Base-by-base conservation (phyloP, 495 filamentous ascomycete genomes). In the Neurospora sp. region DNA sequence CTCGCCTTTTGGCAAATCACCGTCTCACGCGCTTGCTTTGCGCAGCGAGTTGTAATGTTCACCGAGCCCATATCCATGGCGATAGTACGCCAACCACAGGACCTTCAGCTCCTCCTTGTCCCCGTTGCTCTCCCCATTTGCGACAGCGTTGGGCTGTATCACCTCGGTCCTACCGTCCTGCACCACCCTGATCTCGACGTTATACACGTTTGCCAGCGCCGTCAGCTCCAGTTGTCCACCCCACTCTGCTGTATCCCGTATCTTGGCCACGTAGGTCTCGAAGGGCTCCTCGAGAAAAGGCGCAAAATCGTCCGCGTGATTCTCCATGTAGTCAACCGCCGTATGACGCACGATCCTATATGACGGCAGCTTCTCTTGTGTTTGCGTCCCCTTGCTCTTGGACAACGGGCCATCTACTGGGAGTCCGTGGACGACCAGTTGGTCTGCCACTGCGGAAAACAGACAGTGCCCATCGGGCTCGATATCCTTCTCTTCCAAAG, bases 21-120 rank as follows among this genome's bases (percentile, higher is more conserved):
- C 70, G 70, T 75, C 69, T 79, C 74, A 85, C 61, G 73, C 27
- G 20, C 48, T 73, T 42, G 76, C 77, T 82, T 82, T 88, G 74
- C 89, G 78, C 71, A 99, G 83, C 31, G 94, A 97, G 78, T 98
- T 99, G 83, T 98, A 99, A 83, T 99, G 96, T 85, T 98, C 95
- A 14, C 96, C 96, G 20, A 98, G 83, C 3, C 94, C 94, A 83
- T 93, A 98, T 70, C 90, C 90, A 83, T 98, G 94, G 74, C 91
- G 85, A 82, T 98, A 98, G 82, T 98, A 99, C 31, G 93, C 94
- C 81, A 99, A 82, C 96, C 96, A 99, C 40, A 98, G 85, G 70
- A 77, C 85, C 72, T 82, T 82, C 20, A 74, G 74, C 38, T 75
- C 75, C 68, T 76, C 79, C 10, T 76, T 77, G 18, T 73, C 73